Evolutionary conservation across 2,329 filamentous ascomycete genomes (phyloP).

Genomic region (Epichloe amarillans): DNA sequence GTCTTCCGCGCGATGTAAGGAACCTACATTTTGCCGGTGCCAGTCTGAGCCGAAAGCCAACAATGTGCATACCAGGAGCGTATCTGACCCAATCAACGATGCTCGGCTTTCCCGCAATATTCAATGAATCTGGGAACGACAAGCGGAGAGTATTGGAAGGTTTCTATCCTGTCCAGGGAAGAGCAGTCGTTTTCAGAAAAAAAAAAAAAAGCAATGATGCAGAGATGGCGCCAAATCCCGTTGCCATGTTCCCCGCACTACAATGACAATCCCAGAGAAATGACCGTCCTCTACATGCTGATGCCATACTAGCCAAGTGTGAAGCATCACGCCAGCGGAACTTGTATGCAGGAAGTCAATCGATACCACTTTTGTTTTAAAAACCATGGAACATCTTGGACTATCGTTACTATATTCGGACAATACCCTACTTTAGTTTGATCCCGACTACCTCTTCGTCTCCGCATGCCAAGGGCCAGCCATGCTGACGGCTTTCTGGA

Average conservation of each 20-base stretch:
- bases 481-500: too few species aligned
- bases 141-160: neutral
- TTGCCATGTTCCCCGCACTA: neutral
- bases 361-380: too few species aligned
- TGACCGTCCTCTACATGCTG: too few species aligned
- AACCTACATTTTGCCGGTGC: neutral
- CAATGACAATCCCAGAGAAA: neutral
- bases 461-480: too few species aligned
- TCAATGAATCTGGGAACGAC: neutral
- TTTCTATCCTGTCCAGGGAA: too few species aligned
- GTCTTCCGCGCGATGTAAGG: neutral
- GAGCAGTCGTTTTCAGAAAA: neutral
- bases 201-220: neutral
- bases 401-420: too few species aligned
- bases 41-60: neutral
- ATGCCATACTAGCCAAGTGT: neutral
- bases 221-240: neutral
- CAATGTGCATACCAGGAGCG: neutral
- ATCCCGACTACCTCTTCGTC: too few species aligned
- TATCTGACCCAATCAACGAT: neutral
- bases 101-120: neutral
- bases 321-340: neutral
- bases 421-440: too few species aligned
- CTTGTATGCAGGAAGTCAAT: too few species aligned
- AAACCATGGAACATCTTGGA: too few species aligned